phyloP scores from a whole-genome alignment of 2,329 filamentous ascomycete genomes.

The Pyrenophora tritici-repentis region DNA sequence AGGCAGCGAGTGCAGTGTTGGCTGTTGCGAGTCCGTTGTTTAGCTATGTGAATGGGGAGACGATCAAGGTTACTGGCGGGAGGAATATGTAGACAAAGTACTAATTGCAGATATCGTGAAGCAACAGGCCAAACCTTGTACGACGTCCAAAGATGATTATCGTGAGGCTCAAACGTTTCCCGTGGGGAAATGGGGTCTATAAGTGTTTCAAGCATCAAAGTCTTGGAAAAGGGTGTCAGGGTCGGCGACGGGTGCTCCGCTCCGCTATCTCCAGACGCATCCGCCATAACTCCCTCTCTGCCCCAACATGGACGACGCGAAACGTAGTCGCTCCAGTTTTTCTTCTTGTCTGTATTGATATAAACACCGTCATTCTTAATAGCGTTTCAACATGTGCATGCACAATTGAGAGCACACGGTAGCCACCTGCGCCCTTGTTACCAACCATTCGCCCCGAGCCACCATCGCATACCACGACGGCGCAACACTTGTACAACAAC shows the following conservation, averaged over 20 bases:
- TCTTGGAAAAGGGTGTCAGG: slow-evolving; percentile 5
- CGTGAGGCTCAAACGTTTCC: slow-evolving; percentile 13
- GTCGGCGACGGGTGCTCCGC: slow-evolving; percentile 22
- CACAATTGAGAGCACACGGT: slow-evolving; percentile 26
- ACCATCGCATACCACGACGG: slow-evolving; percentile 12
- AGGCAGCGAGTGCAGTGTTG: slow-evolving; percentile 78
- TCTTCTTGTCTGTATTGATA: slow-evolving; percentile 13
- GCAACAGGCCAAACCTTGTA: background rate
- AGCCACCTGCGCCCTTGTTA: slow-evolving; percentile 5
- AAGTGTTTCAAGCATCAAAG: slow-evolving; percentile 25
- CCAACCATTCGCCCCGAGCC: slow-evolving; percentile 16
- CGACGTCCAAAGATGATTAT: background rate
- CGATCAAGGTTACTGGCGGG: slow-evolving; percentile 83
- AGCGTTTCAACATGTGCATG: slow-evolving; percentile 33
- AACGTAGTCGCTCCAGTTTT: slow-evolving; percentile 5
- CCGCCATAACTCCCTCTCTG: slow-evolving; percentile 9
- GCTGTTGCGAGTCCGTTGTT: slow-evolving; percentile 82
- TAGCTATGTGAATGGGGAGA: slow-evolving; percentile 84
- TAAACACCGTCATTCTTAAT: slow-evolving; percentile 22
- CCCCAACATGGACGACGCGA: slow-evolving; percentile 7
- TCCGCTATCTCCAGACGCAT: slow-evolving; percentile 25
- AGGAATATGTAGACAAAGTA: slow-evolving; percentile 58
- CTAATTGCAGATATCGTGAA: background rate
- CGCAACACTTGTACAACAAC: slow-evolving; percentile 13
- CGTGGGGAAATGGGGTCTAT: slow-evolving; percentile 7